A percentile compares a stretch with the other conserved stretches of the same genome.
phyloP scores from a whole-genome alignment of 306 rosid genomes.

The Alnus glutinosa region DNA sequence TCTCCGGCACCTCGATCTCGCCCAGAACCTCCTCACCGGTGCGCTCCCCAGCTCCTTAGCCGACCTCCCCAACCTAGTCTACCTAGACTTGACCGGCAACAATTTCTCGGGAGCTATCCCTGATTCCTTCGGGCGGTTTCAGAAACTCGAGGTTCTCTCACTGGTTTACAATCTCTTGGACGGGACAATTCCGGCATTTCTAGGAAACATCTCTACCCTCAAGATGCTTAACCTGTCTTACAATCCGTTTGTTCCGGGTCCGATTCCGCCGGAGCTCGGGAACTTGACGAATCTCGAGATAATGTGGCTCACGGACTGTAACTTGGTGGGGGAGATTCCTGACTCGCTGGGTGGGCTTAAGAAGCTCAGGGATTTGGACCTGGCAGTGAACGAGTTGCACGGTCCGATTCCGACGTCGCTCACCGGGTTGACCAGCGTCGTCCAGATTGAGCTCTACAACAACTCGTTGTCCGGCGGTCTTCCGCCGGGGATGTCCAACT shows the following conservation, averaged over 20 bases:
- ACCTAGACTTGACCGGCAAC: conserved; percentile 77
- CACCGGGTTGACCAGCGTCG: conserved; percentile 39
- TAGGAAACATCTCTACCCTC: conserved; percentile 60
- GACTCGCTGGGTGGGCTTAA: conserved; percentile 55
- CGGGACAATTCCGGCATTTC: conserved; percentile 49
- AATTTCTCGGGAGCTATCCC: conserved; percentile 83
- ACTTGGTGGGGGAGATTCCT: conserved; percentile 70
- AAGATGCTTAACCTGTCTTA: conserved; percentile 76
- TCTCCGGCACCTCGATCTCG: conserved; percentile 66
- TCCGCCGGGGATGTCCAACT: conserved; percentile 65
- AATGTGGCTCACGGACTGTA: conserved; percentile 69
- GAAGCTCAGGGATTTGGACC: conserved; percentile 57
- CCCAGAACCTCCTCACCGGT: conserved; percentile 85
- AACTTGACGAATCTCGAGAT: conserved; percentile 62
- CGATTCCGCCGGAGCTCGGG: conserved; percentile 65
- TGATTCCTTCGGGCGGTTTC: conserved; percentile 47
- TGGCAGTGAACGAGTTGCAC: conserved; percentile 52
- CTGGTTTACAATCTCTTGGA: conserved; percentile 64
- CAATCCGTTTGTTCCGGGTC: conserved; percentile 66
- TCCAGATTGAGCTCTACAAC: conserved; percentile 79
- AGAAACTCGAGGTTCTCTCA: conserved; percentile 62
- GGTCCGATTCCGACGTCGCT: conserved; percentile 65
- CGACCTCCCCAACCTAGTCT: conserved; percentile 45
- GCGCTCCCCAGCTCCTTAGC: conserved; percentile 54
- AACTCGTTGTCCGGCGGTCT: conserved; percentile 72